Evolutionary conservation across 805 yeast genomes (phyloP), one percentile per base, ranked within the genome.

Genomic region (Naumovozyma baii): DNA sequence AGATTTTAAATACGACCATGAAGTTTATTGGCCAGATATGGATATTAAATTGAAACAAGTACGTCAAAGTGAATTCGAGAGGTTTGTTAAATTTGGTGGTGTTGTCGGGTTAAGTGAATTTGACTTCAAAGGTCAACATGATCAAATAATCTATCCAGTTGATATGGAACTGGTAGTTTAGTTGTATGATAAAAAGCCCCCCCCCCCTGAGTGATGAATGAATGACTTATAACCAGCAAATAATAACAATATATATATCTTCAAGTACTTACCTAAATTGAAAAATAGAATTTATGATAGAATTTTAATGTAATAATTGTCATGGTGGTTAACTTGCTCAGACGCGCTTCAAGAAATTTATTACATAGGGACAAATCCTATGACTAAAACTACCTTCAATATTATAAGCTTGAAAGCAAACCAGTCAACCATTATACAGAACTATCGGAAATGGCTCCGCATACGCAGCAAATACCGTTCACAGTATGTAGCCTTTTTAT

Each of bases 81-180:
- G 62, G 39, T 63, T 60, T 39, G 32, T 49, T 9, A 52, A 54
- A 35, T 60, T 73, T 29, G 79, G 78, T 3, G 64, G 66, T 2
- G 51, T 46, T 1, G 67, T 74, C n/a, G 81, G 80, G 3, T 55
- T 73, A 39, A 72, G 77, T 49, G 80, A 75, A 49, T 68, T 57
- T 43, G 78, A 75, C 42, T 63, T 74, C 36, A 70, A 76, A 47
- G 57, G 62, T 33, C 44, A 46, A 16, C 49, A 48, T 28, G 52
- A 51, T 10, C 52, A 52, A 37, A 13, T 50, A 10, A n/a, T 28
- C 9, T 52, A 51, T 33, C 59, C 57, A 3, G 53, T 54, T 5
- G 55, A 29, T 8, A 29, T 29, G 31, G 31, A 29, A 9, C 31
- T 29, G 2, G 9, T 22, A 22, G 26, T 7, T 7, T 22, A 10